phyloP scores from a whole-genome alignment of 495 filamentous ascomycete genomes.

The Penicillium alfredii region DNA sequence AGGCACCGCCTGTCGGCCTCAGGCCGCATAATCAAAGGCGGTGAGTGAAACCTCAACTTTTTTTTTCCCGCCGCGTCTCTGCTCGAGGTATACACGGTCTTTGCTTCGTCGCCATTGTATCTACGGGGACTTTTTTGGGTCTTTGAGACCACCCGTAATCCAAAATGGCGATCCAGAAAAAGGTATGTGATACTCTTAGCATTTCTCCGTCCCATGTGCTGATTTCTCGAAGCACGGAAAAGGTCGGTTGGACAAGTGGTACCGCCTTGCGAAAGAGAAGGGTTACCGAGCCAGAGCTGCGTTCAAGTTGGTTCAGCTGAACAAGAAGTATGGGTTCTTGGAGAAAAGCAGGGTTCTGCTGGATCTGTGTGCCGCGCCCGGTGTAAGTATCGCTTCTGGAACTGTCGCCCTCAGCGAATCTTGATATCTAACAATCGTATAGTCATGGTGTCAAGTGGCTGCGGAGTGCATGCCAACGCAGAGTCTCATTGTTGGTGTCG shows the following conservation, averaged over 20 bases:
- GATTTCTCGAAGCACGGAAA: constrained; percentile 68
- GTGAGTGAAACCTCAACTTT: constrained; percentile 23
- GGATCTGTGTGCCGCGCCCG: constrained; percentile 95
- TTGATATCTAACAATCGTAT: constrained; percentile 22
- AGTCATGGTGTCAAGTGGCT: constrained; percentile 98
- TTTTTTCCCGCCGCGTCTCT: constrained; percentile 22
- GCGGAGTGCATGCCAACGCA: constrained; percentile 89
- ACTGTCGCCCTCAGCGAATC: not conserved
- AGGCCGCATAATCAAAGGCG: constrained; percentile 21
- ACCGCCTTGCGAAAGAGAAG: constrained; percentile 94
- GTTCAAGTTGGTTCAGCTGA: constrained; percentile 97
- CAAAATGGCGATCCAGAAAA: constrained; percentile 95
- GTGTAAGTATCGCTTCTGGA: constrained; percentile 51
- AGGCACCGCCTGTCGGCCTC: constrained; percentile 21
- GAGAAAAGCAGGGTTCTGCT: constrained; percentile 93
- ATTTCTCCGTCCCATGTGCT: constrained; percentile 10
- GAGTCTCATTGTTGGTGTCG: constrained; percentile 89
- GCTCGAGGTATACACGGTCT: constrained; percentile 18
- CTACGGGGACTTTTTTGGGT: constrained; percentile 16
- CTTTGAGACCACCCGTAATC: constrained; percentile 21
- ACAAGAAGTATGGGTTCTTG: constrained; percentile 97
- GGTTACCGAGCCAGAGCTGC: constrained; percentile 94
- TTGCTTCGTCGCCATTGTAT: constrained; percentile 10
- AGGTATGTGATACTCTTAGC: constrained; percentile 40
- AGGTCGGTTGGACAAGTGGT: constrained; percentile 98